Evolutionary conservation across 768 basidiomycete genomes (phyloP), one percentile per base, ranked within the genome.

Genomic region (Cyathus striatus): DNA sequence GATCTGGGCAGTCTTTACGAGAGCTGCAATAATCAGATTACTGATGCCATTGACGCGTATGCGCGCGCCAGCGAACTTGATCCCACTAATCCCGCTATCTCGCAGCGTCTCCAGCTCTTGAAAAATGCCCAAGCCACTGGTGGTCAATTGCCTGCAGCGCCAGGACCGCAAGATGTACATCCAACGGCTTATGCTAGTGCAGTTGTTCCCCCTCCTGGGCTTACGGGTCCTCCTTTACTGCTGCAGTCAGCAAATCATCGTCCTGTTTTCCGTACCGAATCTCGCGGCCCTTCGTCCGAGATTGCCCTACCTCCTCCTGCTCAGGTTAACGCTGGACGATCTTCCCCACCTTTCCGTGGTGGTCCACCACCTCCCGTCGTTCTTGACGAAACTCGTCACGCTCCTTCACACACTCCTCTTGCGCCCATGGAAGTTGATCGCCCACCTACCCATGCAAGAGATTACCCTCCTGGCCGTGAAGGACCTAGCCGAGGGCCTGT

Each of bases 11-110:
- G 85, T 49, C 74, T 99, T 0, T 99, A 99, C 60, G 96, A 99
- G 65, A 89, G 86, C 51, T 99, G 95, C 73, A 98, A 98, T 69
- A 97, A 98, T 58, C 96, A 99, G 64, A 91, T 98, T 58, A 87
- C 87, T 26, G 96, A 99, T 61, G 96, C 96, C 23, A 97, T 98
- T 58, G 95, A 99, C 53, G 96, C 96, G 2, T 99, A 99, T 57
- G 90, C 90, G 9, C 81, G 95, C 25, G 96, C 95, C 1, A 83
- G 84, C 45, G 94, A 98, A 61, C 82, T 98, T 36, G 96, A 98
- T 59, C 91, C 94, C 0, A 65, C 62, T 44, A 98, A 98, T 56
- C 65, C 70, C 33, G 78, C 84, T 22, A 94, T 98, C 61, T 80
- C 86, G 22, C 83, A 87, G 48, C 79, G 94, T 1, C 65, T 97